Base-by-base conservation (phyloP, 2,329 filamentous ascomycete genomes). In the Xylaria sp. region DNA sequence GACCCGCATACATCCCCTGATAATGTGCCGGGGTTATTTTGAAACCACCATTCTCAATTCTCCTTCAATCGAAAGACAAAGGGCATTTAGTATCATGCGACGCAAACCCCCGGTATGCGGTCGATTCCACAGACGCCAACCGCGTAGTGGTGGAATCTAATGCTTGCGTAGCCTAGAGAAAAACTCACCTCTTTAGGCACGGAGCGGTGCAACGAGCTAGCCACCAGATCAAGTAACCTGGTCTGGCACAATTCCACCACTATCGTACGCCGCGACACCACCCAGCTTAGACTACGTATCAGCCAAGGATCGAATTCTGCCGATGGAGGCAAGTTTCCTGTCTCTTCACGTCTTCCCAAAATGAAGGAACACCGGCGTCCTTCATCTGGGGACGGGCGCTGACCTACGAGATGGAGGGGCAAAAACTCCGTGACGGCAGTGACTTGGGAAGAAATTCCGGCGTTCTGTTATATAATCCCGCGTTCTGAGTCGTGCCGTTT, bases 111-210 rank as follows among this genome's bases (percentile, higher is more conserved):
- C 56, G 47, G 55, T 46, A 38, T 29, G 15, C 29, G 11, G 46
- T 29, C 19, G 43, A 31, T 47, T 31, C 43, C 43, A 47, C 25
- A 23, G 25, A 29, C 17, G 29, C 46, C 46, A 48, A 48, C 33
- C 17, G 46, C 23, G 13, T 35, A 35, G 17, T 21, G 9, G 8
- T 35, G 21, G 46, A 17, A n/a, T n/a, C n/a, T 31, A 48, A 8
- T 48, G 46, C n/a, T n/a, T n/a, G n/a, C n/a, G n/a, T n/a, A n/a
- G n/a, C n/a, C n/a, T n/a, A n/a, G n/a, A n/a, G n/a, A n/a, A n/a
- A n/a, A n/a, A n/a, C n/a, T n/a, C n/a, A 15, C 52, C 52, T 44
- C 52, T 60, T 60, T 56, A 13, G 43, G 52, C 44, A 54, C 58
- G 58, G 58, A 51, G 46, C 40, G 35, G 23, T 37, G 25, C 1